These are phyloP conservation scores for Mortierella claussenii DNA, from an alignment of 192 early-diverging fungal species.

Conservation along the genomic window DNA sequence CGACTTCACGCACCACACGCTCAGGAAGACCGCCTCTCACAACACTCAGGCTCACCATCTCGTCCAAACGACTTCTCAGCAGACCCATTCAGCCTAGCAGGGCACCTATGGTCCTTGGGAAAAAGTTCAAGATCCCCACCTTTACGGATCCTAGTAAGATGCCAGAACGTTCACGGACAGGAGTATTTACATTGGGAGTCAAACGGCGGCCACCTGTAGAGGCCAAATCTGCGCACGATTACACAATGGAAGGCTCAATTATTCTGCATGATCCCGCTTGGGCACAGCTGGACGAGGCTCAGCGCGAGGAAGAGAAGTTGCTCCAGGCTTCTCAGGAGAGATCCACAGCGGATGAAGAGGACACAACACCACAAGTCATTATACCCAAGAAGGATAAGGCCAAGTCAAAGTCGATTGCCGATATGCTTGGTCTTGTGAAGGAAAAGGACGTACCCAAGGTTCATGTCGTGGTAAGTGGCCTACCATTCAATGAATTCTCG, in stretches of 20 bases:
- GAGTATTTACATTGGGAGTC: constrained; percentile 8
- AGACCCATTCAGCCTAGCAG: constrained; percentile 2
- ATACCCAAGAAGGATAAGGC: constrained; percentile 61
- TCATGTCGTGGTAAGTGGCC: constrained; percentile 71
- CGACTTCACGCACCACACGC: constrained; percentile 22
- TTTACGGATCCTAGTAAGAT: constrained; percentile 41
- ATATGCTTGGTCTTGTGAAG: constrained; percentile 63
- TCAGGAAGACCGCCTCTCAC: constrained; percentile 29
- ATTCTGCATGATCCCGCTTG: constrained; percentile 83
- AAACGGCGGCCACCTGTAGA: constrained; percentile 33
- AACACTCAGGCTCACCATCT: constrained; percentile 31
- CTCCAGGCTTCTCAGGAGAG: constrained; percentile 33
- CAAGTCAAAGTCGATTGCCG: constrained; percentile 60
- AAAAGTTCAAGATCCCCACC: constrained; percentile 53
- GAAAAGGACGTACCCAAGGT: constrained; percentile 60
- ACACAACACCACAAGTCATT: constrained; percentile 40
- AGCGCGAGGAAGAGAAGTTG: constrained; percentile 55
- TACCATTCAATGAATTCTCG: neutral
- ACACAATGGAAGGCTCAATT: constrained; percentile 83
- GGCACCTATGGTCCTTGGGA: constrained; percentile 15
- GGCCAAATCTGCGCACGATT: constrained; percentile 81
- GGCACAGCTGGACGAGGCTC: constrained; percentile 60
- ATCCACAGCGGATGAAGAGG: constrained; percentile 15
- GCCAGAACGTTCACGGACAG: constrained; percentile 3
- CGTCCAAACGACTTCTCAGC: constrained; percentile 25